phyloP scores from a whole-genome alignment of 2,329 filamentous ascomycete genomes.

The Cercospora zeina region DNA sequence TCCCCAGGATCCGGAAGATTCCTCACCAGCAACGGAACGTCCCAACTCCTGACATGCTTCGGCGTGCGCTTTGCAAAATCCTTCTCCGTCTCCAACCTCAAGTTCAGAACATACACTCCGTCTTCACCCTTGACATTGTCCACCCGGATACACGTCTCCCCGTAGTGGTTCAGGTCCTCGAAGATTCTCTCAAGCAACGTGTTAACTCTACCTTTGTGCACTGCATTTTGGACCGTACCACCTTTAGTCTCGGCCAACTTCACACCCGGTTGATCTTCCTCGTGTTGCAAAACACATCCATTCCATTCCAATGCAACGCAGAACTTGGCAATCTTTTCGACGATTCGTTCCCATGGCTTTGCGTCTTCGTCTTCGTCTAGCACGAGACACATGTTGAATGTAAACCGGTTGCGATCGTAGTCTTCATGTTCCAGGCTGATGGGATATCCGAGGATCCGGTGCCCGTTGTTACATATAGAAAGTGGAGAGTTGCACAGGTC shows the following conservation, averaged over 20 bases:
- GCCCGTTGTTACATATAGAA: constrained; percentile 71
- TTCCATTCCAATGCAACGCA: constrained; percentile 92
- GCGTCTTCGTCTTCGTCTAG: constrained; percentile 62
- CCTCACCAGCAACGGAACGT: constrained; percentile 78
- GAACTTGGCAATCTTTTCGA: constrained; percentile 78
- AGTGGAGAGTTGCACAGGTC: constrained; percentile 92
- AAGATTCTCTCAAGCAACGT: constrained; percentile 81
- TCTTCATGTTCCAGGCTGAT: constrained; percentile 79
- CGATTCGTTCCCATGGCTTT: constrained; percentile 71
- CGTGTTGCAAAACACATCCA: constrained; percentile 73
- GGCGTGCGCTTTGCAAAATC: constrained; percentile 69
- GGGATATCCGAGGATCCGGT: constrained; percentile 82
- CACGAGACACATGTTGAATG: constrained; percentile 95
- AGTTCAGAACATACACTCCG: constrained; percentile 34
- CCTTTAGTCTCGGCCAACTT: constrained; percentile 35
- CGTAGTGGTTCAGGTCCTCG: constrained; percentile 94
- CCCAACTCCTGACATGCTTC: constrained; percentile 77
- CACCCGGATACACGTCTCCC: constrained; percentile 65
- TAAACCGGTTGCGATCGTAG: constrained; percentile 83
- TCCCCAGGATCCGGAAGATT: constrained; percentile 51
- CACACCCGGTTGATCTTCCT: constrained; percentile 45
- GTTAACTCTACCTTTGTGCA: constrained; percentile 51
- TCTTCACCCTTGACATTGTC: constrained; percentile 25
- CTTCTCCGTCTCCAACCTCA: constrained; percentile 59
- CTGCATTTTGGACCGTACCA: constrained; percentile 32